Base-by-base conservation (phyloP, 2,329 filamentous ascomycete species). In the Chaetomiaceae sp. region DNA sequence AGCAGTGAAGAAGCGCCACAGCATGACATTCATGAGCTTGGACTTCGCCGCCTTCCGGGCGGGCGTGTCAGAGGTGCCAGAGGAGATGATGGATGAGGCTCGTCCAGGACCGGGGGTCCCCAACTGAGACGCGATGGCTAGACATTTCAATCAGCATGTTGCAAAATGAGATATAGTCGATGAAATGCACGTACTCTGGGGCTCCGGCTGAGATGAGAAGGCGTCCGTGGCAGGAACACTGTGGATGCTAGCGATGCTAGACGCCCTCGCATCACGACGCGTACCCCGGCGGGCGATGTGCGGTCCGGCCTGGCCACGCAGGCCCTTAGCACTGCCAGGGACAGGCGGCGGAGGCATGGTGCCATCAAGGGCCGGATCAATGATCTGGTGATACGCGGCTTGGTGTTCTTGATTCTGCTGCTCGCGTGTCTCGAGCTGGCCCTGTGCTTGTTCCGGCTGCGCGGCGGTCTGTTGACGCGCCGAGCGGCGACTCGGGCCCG, bases 301-400 rank as follows among this genome's bases (percentile, higher is more conserved):
- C 11, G 22, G 14, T 1, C 29, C 42, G 15, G 11, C 23, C 14
- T 49, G 48, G 6, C 51, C 57, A 17, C 48, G 53, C 20, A 25
- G 19, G 25, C 47, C 53, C 57, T 57, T 61, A 27, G 48, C 17
- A 31, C 22, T 33, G 14, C n/a, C n/a, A n/a, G 57, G 60, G 7
- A 54, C 4, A 22, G 59, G 55, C 8, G 61, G 61, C 23, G 61
- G 61, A 22, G 49, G 54, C 61, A 64, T 64, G 29, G 17, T 27
- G 22, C 17, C 52, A 34, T 51, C 49, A 17, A 57, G 52, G 15
- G 58, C 58, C 3, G 60, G 61, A 40, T 61, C 61, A 25, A 63
- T 62, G 31, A 40, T 54, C 38, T 40, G 39, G 33, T 53, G 33
- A 19, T 42, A 57, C 5, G n/a, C n/a, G n/a, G n/a, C n/a, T 6